Conservation (phyloP, 306 rosid species). For the Sicyos baderoa region DNA sequence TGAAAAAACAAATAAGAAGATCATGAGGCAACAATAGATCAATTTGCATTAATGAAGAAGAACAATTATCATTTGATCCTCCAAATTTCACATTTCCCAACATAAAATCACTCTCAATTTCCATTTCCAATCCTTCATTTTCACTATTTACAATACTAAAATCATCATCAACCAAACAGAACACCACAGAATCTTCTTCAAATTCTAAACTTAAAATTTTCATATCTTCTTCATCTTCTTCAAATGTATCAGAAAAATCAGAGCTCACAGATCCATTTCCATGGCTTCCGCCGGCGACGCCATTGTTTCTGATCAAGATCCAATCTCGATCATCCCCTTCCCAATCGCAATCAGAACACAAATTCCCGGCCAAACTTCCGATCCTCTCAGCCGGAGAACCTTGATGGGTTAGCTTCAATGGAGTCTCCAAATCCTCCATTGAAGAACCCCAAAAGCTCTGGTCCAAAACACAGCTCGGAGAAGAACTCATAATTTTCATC, state of each 20-base stretch:
- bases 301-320: constrained; percentile 34
- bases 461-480: constrained; percentile 47
- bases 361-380: constrained; percentile 20
- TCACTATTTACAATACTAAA: not conserved
- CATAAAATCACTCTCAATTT: constrained; percentile 23
- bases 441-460: constrained; percentile 41
- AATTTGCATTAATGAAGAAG: not conserved
- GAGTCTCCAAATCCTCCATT: constrained; percentile 21
- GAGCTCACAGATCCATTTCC: constrained; percentile 12
- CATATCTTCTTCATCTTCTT: constrained; percentile 16
- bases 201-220: not conserved
- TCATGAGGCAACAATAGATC: not conserved
- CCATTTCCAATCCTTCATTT: constrained; percentile 13
- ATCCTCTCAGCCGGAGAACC: constrained; percentile 29
- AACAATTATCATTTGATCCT: constrained; percentile 4
- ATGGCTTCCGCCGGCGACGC: constrained; percentile 13
- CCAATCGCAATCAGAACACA: constrained; percentile 23
- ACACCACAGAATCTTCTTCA: constrained; percentile 22
- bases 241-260: not conserved
- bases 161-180: constrained; percentile 18
- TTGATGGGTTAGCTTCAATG: constrained; percentile 14
- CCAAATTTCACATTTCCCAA: constrained; percentile 16
- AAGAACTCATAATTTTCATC: constrained; percentile 15
- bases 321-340: constrained; percentile 28
- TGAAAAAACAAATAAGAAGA: not conserved